phyloP scores from a whole-genome alignment of 345 rosid genomes.

The Bruguiera gymnorhiza region DNA sequence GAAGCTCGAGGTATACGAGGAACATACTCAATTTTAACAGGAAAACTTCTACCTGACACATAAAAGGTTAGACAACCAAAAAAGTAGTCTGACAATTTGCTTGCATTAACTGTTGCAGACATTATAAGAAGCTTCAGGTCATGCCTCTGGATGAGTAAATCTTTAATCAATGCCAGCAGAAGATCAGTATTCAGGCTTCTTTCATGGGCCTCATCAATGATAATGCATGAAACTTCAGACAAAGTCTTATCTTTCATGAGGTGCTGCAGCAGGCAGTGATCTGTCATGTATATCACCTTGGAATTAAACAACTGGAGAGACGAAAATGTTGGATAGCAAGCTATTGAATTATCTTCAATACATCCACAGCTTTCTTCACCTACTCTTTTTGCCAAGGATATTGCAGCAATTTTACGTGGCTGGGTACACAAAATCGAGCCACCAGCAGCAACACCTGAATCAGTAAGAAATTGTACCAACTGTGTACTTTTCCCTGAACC shows the following conservation, averaged over 20 bases:
- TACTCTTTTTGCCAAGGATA: slow-evolving; percentile 68
- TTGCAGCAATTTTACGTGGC: slow-evolving; percentile 84
- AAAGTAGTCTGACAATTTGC: slow-evolving; percentile 71
- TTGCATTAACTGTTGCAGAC: slow-evolving; percentile 94
- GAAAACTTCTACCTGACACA: slow-evolving; percentile 70
- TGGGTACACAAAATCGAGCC: slow-evolving; percentile 79
- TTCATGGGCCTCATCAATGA: slow-evolving; percentile 95
- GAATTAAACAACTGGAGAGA: slow-evolving; percentile 53
- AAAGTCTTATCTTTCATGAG: slow-evolving; percentile 63
- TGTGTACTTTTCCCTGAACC: slow-evolving; percentile 98
- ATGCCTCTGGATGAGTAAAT: slow-evolving; percentile 49
- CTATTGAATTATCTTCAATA: slow-evolving; percentile 45
- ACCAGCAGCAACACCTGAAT: slow-evolving; percentile 60
- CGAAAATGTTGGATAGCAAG: slow-evolving; percentile 55
- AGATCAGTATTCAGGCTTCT: slow-evolving; percentile 92
- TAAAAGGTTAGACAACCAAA: slow-evolving; percentile 53
- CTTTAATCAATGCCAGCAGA: slow-evolving; percentile 68
- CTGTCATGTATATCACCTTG: slow-evolving; percentile 72
- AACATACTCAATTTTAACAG: slow-evolving; percentile 68
- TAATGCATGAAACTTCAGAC: slow-evolving; percentile 71
- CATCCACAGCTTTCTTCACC: slow-evolving; percentile 75
- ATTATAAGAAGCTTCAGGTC: slow-evolving; percentile 77
- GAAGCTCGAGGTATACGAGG: slow-evolving; percentile 41
- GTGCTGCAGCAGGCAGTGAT: slow-evolving; percentile 74
- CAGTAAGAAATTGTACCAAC: slow-evolving; percentile 84